Evolutionary conservation across 108 stramenopile genomes (phyloP), one percentile per base, ranked within the genome.

Genomic region (Pseudonitzschia pungens): DNA sequence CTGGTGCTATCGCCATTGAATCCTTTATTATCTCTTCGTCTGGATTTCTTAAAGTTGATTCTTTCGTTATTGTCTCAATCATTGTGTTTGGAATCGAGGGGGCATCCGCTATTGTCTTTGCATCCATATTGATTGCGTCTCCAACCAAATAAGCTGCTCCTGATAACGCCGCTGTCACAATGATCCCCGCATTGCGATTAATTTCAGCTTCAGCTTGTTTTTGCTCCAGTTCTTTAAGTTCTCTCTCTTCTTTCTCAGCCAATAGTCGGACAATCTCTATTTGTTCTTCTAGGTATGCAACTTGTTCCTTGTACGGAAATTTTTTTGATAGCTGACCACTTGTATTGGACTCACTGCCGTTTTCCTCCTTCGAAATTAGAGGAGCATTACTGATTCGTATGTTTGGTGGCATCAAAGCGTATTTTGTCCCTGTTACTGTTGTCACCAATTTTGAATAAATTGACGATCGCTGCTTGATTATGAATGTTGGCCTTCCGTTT

Each of bases 281-380:
- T 62, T 85, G 74, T 21, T 76, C 67, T 73, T 81, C 81, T 20
- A 85, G 56, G 14, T 33, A 70, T 41, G 78, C 78, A 11, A 85
- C 60, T 65, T 85, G 77, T 51, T 63, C 68, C 33, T 68, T 68
- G 18, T 55, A 63, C 15, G 51, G 22, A 11, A 62, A 40, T n/a
- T 41, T 56, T 18, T 21, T 64, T 43, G 53, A 27, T 0, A 29
- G 15, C 26, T 24, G 8, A 58, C 57, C 43, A 41, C 29, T 36
- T 54, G n/a, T 7, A 24, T 54, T 54, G 26, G 26, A 15, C 27
- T 26, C 24, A 58, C 15, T 15, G 14, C 28, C 28, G 5, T 26
- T 26, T 58, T 27, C 27, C 26, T 26, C 57, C 15, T 26, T 58
- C 21, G 64, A 65, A 41, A 43, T 21, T 24, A 65, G 1, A 41